These are phyloP conservation scores for Rhodotorula sp. DNA, from an alignment of 1,284 basidiomycete genomes.

Conservation along the genomic window DNA sequence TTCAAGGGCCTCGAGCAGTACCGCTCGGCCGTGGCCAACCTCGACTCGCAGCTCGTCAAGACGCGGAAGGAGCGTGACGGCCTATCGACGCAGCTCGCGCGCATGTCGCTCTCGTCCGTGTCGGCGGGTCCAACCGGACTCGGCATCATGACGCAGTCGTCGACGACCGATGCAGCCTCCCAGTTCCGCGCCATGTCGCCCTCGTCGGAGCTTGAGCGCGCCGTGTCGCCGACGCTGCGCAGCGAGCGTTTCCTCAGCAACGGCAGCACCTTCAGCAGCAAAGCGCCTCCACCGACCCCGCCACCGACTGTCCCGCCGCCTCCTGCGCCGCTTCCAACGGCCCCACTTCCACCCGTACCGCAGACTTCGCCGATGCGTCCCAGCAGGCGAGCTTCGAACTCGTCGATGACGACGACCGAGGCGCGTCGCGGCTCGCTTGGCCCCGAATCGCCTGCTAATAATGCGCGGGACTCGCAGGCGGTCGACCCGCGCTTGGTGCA, in stretches of 20 bases:
- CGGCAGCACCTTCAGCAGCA: conserved; percentile 54
- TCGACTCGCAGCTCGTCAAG: conserved; percentile 73
- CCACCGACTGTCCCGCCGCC: conserved; percentile 85
- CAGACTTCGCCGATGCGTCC: not conserved
- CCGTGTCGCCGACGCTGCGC: conserved; percentile 25
- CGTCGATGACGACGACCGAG: conserved; percentile 24
- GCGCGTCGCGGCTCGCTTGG: conserved; percentile 44
- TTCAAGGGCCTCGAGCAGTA: conserved; percentile 72
- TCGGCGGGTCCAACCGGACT: conserved; percentile 8
- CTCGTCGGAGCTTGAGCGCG: conserved; percentile 2
- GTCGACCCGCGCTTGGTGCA: conserved; percentile 59
- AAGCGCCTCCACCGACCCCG: conserved; percentile 82
- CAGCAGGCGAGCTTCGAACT: conserved; percentile 19
- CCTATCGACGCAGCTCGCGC: conserved; percentile 28
- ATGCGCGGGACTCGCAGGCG: conserved; percentile 33
- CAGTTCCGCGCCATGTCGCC: not conserved
- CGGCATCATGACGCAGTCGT: conserved; percentile 5
- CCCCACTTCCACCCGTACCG: conserved; percentile 47
- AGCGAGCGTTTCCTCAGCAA: conserved; percentile 33
- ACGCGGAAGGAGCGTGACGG: conserved; percentile 50
- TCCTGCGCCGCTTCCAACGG: conserved; percentile 62
- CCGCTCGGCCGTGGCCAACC: conserved; percentile 69
- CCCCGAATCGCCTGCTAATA: conserved; percentile 14
- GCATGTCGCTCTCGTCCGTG: conserved; percentile 27
- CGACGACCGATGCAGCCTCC: conserved; percentile 6